Base-by-base conservation (phyloP, 2,329 filamentous ascomycete species). In the Parasarocladium wereldwijsianum region DNA sequence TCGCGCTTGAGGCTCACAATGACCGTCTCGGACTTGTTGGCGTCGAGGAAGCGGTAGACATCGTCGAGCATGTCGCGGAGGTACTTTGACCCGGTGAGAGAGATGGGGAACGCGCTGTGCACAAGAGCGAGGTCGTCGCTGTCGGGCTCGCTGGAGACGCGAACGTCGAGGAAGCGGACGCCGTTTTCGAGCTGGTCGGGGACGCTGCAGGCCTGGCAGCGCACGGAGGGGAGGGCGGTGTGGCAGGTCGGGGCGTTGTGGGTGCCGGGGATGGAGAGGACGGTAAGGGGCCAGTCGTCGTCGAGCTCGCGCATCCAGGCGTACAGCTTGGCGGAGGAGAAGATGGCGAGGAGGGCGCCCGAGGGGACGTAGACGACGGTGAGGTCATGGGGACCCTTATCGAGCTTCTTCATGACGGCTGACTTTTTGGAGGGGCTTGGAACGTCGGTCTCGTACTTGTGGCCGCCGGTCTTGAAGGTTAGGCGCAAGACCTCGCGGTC, bases 201-300 rank as follows among this genome's bases (percentile, higher is more conserved):
- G 5, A 92, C 66, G 36, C 70, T 63, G 12, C 86, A 83, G 19
- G 81, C 76, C 57, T 98, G 90, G 54, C 90, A 96, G 22, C 90
- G 79, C 21, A 96, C 90, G 2, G 84, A 93, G 2, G 90, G 90
- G 5, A 94, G 67, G 9, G 90, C 86, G 28, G 71, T 67, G 60
- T 92, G 67, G 56, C 71, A 78, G 8, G 86, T 92, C 6, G 90
- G 83, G 12, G 81, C 83, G 57, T 98, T 96, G 62, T 98, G 90
- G 0, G 90, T 94, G 38, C 90, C 90, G 0, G 90, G 90, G 38
- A 96, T 90, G 29, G 80, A 90, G 29, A 98, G 70, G 3, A 77
- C 67, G 1, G 82, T 80, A 4, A 96, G 62, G 2, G 83, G 74
- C 30, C 72, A 77, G 13, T 73, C 65, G 44, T 86, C 70, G 36